A percentile compares a stretch with the other conserved stretches of the same genome.
These are phyloP conservation scores for Trichocladium uniseriatum DNA, from an alignment of 495 filamentous ascomycete genomes.

Conservation along the genomic window DNA sequence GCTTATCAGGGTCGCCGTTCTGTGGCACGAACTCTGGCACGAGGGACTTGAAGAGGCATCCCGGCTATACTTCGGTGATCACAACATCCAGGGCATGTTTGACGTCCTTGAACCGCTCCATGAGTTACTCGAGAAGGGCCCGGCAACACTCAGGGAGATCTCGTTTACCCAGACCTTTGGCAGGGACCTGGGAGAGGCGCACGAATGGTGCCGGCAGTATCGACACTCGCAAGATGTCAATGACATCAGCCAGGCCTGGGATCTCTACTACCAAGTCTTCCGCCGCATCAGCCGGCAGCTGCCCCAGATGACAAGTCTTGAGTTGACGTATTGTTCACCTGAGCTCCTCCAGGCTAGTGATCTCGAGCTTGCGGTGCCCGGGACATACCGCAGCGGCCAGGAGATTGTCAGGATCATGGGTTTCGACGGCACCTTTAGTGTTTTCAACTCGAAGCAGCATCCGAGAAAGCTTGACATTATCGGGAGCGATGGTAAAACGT, in stretches of 20 bases:
- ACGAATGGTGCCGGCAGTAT: conserved; percentile 92
- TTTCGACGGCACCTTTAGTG: conserved; percentile 79
- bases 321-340: conserved; percentile 92
- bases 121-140: conserved; percentile 77
- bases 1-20: conserved; percentile 87
- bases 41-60: conserved; percentile 98
- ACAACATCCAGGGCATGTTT: conserved; percentile 97
- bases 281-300: conserved; percentile 89
- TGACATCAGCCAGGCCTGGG: conserved; percentile 96
- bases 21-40: conserved; percentile 99
- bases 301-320: conserved; percentile 82
- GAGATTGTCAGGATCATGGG: conserved; percentile 76
- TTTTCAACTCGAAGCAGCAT: conserved; percentile 94
- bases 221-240: conserved; percentile 76
- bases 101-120: conserved; percentile 81
- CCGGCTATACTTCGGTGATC: conserved; percentile 82
- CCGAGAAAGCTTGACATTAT: conserved; percentile 80
- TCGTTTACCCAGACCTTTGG: conserved; percentile 98
- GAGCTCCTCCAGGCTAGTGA: conserved; percentile 73
- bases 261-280: conserved; percentile 97
- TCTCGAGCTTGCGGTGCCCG: conserved; percentile 85
- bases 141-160: conserved; percentile 87
- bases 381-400: conserved; percentile 84
- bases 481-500: conserved; percentile 76
- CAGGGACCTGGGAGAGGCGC: conserved; percentile 84